Percentiles rank a stretch among this genome's conserved stretches.
Evolutionary conservation across 2,329 filamentous ascomycete species (phyloP).

Genomic region (Lachnellula hyalina): DNA sequence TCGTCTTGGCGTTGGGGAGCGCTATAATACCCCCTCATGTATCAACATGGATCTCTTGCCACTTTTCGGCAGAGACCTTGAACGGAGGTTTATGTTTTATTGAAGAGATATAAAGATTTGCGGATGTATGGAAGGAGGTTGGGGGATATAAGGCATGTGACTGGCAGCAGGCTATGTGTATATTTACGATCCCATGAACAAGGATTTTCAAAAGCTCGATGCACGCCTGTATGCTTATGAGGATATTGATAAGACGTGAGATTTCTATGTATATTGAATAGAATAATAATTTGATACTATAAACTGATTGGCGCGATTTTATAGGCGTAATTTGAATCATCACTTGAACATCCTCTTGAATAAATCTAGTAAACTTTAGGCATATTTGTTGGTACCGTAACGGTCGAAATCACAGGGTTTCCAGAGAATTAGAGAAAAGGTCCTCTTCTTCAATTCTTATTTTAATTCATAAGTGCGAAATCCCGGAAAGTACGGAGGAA

Average conservation of each 20-base stretch:
- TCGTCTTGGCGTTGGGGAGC: constrained; percentile 28
- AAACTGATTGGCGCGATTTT: neutral
- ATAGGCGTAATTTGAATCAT: neutral
- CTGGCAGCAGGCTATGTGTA: constrained; percentile 17
- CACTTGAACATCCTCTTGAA: too few relatives aligned
- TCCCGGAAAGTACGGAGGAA: too few relatives aligned
- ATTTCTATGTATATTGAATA: constrained; percentile 6
- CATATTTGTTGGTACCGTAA: too few relatives aligned
- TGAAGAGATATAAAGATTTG: constrained; percentile 12
- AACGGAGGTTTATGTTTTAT: constrained; percentile 25
- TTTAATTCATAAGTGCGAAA: too few relatives aligned
- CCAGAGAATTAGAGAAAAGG: too few relatives aligned
- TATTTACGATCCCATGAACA: constrained; percentile 25
- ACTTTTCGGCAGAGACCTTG: constrained; percentile 25
- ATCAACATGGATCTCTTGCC: constrained; percentile 22
- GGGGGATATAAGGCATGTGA: neutral
- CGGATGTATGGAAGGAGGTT: constrained; percentile 1
- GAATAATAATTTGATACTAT: neutral
- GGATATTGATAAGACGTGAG: constrained; percentile 2
- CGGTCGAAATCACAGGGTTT: too few relatives aligned
- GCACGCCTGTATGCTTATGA: constrained; percentile 2
- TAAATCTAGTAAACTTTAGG: too few relatives aligned
- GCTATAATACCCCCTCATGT: constrained; percentile 23
- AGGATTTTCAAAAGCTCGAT: constrained; percentile 19
- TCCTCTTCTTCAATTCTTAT: too few relatives aligned